phyloP scores from a whole-genome alignment of 768 basidiomycete genomes.

The Leucogyrophana mollusca region DNA sequence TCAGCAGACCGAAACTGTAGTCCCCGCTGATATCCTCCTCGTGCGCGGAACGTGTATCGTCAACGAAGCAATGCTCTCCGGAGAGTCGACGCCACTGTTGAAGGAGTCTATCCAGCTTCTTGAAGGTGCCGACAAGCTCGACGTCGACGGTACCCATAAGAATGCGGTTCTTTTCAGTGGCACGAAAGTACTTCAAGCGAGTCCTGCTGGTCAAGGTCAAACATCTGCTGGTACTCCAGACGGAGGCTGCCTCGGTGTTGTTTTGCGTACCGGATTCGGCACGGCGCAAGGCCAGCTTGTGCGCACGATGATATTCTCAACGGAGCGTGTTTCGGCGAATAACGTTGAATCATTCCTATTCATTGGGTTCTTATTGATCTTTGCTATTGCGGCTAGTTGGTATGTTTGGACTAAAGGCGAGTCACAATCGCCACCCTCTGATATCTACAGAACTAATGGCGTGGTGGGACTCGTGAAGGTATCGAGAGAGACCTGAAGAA shows the following conservation, averaged over 20 bases:
- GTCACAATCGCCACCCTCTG: slow-evolving; percentile 21
- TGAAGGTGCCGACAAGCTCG: slow-evolving; percentile 70
- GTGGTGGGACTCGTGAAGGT: slow-evolving; percentile 41
- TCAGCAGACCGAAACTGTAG: slow-evolving; percentile 75
- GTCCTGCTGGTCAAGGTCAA: slow-evolving; percentile 30
- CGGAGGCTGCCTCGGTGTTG: slow-evolving; percentile 87
- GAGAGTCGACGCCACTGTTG: slow-evolving; percentile 94
- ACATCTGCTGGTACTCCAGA: slow-evolving; percentile 72
- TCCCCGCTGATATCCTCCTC: slow-evolving; percentile 94
- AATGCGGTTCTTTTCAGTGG: slow-evolving; percentile 91
- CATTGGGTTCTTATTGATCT: slow-evolving; percentile 96
- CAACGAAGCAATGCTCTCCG: slow-evolving; percentile 99
- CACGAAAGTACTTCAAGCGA: slow-evolving; percentile 93
- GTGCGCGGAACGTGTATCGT: slow-evolving; percentile 92
- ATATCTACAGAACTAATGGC: too few species aligned
- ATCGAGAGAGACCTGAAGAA: slow-evolving; percentile 92
- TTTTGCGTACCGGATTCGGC: slow-evolving; percentile 94
- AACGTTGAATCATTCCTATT: slow-evolving; percentile 95
- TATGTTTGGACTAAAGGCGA: slow-evolving; percentile 97
- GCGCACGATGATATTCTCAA: slow-evolving; percentile 98
- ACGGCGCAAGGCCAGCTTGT: slow-evolving; percentile 97
- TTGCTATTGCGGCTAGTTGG: slow-evolving; percentile 96
- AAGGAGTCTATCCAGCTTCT: slow-evolving; percentile 93
- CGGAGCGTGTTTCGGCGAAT: slow-evolving; percentile 95
- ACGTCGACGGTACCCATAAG: slow-evolving; percentile 85